phyloP scores from a whole-genome alignment of 805 yeast species.

The Saccharomycopsis selenospora region DNA sequence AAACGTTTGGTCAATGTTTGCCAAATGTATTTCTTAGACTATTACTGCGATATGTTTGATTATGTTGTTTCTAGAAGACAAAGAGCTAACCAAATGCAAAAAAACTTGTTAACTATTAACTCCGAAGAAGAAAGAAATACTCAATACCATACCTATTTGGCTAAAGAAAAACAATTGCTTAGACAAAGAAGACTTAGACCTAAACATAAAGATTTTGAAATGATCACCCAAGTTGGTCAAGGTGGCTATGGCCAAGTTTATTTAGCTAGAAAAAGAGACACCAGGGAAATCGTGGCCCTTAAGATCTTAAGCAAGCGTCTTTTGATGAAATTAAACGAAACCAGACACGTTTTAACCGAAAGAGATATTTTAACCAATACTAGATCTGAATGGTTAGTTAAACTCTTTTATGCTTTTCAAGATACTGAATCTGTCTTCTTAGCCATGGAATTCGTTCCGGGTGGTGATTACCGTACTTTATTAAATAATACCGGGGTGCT shows the following conservation, averaged over 20 bases:
- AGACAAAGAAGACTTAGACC: constrained; percentile 89
- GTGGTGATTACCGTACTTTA: constrained; percentile 95
- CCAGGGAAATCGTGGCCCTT: constrained; percentile 90
- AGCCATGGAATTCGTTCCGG: constrained; percentile 99
- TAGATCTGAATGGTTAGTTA: constrained; percentile 92
- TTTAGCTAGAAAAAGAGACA: constrained; percentile 87
- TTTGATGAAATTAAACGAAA: constrained; percentile 84
- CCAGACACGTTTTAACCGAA: constrained; percentile 91
- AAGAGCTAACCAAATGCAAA: constrained; percentile 64
- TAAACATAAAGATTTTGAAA: constrained; percentile 89
- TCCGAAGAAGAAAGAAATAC: constrained; percentile 37
- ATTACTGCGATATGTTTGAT: constrained; percentile 93
- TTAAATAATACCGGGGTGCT: constrained; percentile 88
- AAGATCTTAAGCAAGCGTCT: constrained; percentile 85
- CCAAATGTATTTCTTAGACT: constrained; percentile 88
- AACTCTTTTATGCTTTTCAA: constrained; percentile 89
- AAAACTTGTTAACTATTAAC: constrained; percentile 28
- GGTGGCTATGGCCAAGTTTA: constrained; percentile 99
- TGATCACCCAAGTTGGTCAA: constrained; percentile 97
- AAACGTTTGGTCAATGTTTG: constrained; percentile 84
- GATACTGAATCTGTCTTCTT: constrained; percentile 82
- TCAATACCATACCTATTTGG: constrained; percentile 73
- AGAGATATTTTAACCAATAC: constrained; percentile 96
- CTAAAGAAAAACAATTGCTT: constrained; percentile 75
- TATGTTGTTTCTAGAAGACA: constrained; percentile 83